phyloP scores from a whole-genome alignment of 2,329 filamentous ascomycete species.

The Xylaria sp. region DNA sequence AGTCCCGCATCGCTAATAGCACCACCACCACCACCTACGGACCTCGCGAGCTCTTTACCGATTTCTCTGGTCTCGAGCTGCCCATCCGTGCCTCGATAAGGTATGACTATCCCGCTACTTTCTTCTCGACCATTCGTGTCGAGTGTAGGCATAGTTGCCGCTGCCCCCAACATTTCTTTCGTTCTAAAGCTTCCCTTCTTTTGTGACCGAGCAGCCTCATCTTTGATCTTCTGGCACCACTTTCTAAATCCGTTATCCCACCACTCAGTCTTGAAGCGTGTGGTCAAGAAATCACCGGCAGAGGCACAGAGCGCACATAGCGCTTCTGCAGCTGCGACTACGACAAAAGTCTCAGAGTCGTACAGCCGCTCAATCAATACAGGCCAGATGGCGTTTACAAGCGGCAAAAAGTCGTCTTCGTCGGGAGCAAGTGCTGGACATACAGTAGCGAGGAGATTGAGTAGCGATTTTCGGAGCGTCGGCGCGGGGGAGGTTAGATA shows the following conservation, averaged over 20 bases:
- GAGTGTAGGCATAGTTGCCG: not conserved
- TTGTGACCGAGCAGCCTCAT: conserved; percentile 32
- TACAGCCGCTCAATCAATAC: conserved; percentile 64
- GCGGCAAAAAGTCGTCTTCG: conserved; percentile 77
- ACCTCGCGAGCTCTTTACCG: conserved; percentile 11
- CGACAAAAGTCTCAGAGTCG: conserved; percentile 63
- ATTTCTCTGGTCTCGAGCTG: conserved; percentile 21
- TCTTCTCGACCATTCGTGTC: conserved; percentile 9
- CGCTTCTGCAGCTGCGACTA: conserved; percentile 63
- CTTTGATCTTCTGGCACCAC: conserved; percentile 44
- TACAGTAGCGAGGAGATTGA: conserved; percentile 70
- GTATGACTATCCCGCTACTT: conserved; percentile 25
- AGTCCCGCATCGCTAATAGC: conserved; percentile 34
- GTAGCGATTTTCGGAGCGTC: conserved; percentile 68
- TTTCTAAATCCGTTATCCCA: conserved; percentile 42
- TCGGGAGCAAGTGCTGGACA: conserved; percentile 67
- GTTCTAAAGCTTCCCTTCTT: conserved; percentile 3
- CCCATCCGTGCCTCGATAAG: conserved; percentile 24
- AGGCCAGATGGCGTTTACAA: conserved; percentile 89
- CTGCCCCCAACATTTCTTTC: conserved; percentile 8
- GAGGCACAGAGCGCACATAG: conserved; percentile 62
- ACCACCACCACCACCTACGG: not conserved
- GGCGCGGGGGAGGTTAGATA: conserved; percentile 84
- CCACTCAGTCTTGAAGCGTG: conserved; percentile 72
- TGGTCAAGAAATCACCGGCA: conserved; percentile 76